Evolutionary conservation across 2,329 filamentous ascomycete species (phyloP).

Genomic region (Ophiostoma triangulosporum): DNA sequence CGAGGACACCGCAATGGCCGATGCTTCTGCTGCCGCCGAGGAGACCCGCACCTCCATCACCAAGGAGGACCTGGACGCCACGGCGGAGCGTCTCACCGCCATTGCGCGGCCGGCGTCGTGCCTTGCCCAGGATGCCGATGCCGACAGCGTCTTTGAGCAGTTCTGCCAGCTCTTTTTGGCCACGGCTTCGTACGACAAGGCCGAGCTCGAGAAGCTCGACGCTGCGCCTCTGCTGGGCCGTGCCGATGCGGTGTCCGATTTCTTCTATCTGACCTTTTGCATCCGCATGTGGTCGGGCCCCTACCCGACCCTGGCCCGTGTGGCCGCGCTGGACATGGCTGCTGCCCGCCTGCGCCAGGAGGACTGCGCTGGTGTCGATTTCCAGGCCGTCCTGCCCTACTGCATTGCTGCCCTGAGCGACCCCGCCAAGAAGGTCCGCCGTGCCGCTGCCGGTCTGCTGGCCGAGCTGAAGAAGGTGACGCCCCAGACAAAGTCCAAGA

Average conservation of each 20-base stretch:
- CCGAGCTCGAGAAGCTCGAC: conserved; percentile 37
- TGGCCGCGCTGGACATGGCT: conserved; percentile 53
- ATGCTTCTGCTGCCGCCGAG: conserved; percentile 15
- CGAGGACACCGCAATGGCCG: conserved; percentile 36
- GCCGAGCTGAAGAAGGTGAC: conserved; percentile 40
- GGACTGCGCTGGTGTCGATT: conserved; percentile 41
- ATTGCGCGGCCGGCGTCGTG: conserved; percentile 28
- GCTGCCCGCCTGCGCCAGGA: conserved; percentile 40
- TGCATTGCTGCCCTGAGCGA: conserved; percentile 62
- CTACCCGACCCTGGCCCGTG: conserved; percentile 54
- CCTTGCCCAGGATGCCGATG: conserved; percentile 33
- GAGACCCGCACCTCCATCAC: conserved; percentile 12
- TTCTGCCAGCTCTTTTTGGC: conserved; percentile 44
- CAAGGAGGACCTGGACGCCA: conserved; percentile 24
- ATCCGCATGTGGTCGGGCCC: conserved; percentile 60
- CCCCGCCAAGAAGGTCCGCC: conserved; percentile 59
- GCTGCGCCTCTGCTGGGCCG: conserved; percentile 40
- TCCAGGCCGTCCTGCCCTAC: conserved; percentile 77
- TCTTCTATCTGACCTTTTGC: conserved; percentile 64
- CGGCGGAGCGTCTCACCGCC: conserved; percentile 26
- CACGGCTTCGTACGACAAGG: conserved; percentile 33
- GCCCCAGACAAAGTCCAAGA: conserved; percentile 14
- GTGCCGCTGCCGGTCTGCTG: conserved; percentile 57
- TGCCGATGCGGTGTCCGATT: conserved; percentile 40
- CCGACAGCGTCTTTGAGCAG: conserved; percentile 41